A percentile compares a stretch with the other conserved stretches of the same genome.
phyloP scores from a whole-genome alignment of 768 basidiomycete genomes.

The Lactarius pseudohatsudake region DNA sequence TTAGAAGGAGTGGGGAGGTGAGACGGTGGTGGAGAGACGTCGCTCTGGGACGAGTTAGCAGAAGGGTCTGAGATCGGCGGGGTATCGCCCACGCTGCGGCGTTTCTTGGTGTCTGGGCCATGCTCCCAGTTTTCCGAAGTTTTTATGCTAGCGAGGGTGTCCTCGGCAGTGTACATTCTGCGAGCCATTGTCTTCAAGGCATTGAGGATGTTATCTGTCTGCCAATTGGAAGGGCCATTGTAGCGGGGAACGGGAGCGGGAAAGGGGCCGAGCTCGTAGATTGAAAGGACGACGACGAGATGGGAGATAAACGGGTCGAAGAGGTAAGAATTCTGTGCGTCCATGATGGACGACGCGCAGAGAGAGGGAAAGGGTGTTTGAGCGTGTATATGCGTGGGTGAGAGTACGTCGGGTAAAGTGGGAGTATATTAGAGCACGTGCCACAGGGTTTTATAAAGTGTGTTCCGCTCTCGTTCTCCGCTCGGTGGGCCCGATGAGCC shows the following conservation, averaged over 20 bases:
- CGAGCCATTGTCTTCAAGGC: constrained; percentile 27
- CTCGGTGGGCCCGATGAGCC: not conserved
- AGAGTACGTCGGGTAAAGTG: not conserved
- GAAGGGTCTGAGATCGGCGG: constrained; percentile 20
- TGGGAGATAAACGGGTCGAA: constrained; percentile 28
- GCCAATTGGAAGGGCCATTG: constrained; percentile 30
- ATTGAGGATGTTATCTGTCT: constrained; percentile 25
- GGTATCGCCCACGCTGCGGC: constrained; percentile 30
- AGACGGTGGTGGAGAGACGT: constrained; percentile 6
- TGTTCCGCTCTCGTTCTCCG: not conserved
- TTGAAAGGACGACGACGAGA: constrained; percentile 28
- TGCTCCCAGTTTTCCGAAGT: constrained; percentile 28
- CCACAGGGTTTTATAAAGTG: not conserved
- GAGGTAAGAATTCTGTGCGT: not conserved
- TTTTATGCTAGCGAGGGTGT: constrained; percentile 28
- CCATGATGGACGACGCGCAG: constrained; percentile 11
- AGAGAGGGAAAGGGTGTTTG: not conserved
- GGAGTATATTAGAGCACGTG: not conserved
- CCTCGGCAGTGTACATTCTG: constrained; percentile 30
- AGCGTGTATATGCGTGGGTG: not conserved
- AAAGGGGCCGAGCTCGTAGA: constrained; percentile 30
- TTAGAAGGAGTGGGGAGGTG: constrained; percentile 4
- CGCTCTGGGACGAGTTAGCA: constrained; percentile 22
- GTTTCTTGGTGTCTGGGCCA: constrained; percentile 29
- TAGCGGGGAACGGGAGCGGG: constrained; percentile 28